Evolutionary conservation across 2,329 filamentous ascomycete genomes (phyloP).

Genomic region (Trichoderma atroviride): DNA sequence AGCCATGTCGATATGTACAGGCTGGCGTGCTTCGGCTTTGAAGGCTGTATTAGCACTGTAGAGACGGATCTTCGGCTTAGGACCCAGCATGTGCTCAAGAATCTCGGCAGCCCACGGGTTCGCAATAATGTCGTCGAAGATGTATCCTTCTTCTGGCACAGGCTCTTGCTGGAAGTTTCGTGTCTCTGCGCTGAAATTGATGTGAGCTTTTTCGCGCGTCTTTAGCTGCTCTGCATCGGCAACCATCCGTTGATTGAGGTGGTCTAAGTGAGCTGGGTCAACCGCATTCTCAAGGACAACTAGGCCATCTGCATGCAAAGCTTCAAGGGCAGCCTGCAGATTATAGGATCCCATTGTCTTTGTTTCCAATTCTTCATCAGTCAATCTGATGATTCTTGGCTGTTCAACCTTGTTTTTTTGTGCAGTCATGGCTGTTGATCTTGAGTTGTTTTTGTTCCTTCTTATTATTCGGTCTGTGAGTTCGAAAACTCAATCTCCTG

Average conservation of each 20-base stretch:
- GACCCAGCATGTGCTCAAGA: background rate
- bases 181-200: background rate
- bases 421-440: background rate
- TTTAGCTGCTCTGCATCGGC: constrained; percentile 6
- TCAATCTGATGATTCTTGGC: constrained; percentile 8
- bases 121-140: background rate
- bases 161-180: constrained; percentile 4
- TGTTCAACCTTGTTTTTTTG: background rate
- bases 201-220: background rate
- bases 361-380: background rate
- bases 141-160: constrained; percentile 1
- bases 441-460: background rate
- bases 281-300: constrained; percentile 5
- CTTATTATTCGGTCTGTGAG: background rate
- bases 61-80: background rate
- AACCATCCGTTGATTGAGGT: background rate
- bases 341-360: background rate
- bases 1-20: constrained; percentile 6
- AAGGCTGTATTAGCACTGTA: constrained; percentile 2
- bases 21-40: constrained; percentile 1
- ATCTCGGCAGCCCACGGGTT: background rate
- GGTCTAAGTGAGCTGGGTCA: background rate
- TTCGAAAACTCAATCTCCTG: background rate
- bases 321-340: background rate
- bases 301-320: background rate